These are phyloP conservation scores for Fusarium globosum DNA, from an alignment of 2,329 filamentous ascomycete species.

Conservation along the genomic window DNA sequence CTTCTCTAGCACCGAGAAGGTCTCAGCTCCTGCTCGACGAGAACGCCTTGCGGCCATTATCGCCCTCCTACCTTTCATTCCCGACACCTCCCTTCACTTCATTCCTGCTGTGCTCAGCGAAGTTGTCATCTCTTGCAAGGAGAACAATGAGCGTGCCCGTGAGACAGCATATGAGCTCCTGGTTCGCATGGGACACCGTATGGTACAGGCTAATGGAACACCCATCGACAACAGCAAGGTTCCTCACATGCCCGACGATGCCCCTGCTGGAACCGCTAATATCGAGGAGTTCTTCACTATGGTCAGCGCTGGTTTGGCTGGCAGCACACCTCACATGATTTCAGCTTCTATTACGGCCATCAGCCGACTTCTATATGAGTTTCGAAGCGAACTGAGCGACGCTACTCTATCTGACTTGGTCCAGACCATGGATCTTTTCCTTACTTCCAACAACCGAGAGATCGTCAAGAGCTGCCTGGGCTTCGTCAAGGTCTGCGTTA, in stretches of 20 bases:
- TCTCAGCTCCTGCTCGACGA: conserved; percentile 84
- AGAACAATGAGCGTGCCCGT: conserved; percentile 94
- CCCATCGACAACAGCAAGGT: conserved; percentile 88
- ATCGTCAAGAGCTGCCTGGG: conserved; percentile 95
- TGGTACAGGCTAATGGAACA: conserved; percentile 73
- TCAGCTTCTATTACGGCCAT: conserved; percentile 96
- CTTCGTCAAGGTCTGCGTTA: conserved; percentile 95
- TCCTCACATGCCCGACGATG: conserved; percentile 84
- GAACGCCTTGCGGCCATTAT: conserved; percentile 87
- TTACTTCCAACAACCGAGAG: conserved; percentile 96
- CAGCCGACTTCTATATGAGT: conserved; percentile 93
- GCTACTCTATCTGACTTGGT: conserved; percentile 85
- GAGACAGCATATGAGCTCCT: conserved; percentile 91
- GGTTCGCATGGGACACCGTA: conserved; percentile 86
- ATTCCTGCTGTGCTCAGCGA: conserved; percentile 92
- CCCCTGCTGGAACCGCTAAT: conserved; percentile 79
- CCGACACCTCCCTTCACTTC: conserved; percentile 85
- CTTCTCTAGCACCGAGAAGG: conserved; percentile 82
- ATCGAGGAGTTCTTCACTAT: conserved; percentile 98
- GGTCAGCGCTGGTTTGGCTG: conserved; percentile 94
- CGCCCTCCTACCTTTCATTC: conserved; percentile 82
- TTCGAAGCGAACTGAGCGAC: conserved; percentile 75
- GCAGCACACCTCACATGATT: conserved; percentile 95
- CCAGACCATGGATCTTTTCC: conserved; percentile 94
- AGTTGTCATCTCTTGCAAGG: conserved; percentile 95